Conservation (phyloP, 2,329 filamentous ascomycete genomes). For the Stachybotrys chlorohalonatus region DNA sequence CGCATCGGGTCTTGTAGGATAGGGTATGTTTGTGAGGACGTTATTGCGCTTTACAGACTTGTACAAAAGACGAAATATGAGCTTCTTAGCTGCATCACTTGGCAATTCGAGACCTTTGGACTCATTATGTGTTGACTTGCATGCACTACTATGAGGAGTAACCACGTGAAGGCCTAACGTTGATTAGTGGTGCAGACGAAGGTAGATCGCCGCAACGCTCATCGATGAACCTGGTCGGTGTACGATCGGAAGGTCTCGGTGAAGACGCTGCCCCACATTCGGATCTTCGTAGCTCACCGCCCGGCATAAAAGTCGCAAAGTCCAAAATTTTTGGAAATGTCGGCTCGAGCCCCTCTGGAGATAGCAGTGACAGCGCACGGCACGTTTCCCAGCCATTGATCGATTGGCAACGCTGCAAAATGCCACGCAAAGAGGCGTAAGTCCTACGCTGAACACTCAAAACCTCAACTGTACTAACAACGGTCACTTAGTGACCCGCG, state of each 20-base stretch:
- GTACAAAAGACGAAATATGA: neutral
- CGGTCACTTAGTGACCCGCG: conserved; percentile 58
- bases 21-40: neutral
- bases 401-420: conserved; percentile 24
- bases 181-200: too few species aligned
- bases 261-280: neutral
- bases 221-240: too few species aligned
- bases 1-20: neutral
- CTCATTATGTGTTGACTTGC: too few species aligned
- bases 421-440: conserved; percentile 52
- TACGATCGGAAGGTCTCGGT: too few species aligned
- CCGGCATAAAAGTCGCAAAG: conserved; percentile 26
- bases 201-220: too few species aligned
- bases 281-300: conserved; percentile 17
- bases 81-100: too few species aligned
- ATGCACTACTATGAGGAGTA: too few species aligned
- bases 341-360: conserved; percentile 4
- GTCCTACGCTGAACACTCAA: conserved; percentile 8
- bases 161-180: too few species aligned
- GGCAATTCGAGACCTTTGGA: too few species aligned
- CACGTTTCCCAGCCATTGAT: conserved; percentile 8
- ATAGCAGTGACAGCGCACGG: neutral
- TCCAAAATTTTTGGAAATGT: conserved; percentile 27
- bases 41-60: neutral
- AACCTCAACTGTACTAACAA: neutral